A percentile compares a stretch with the other conserved stretches of the same genome.
Evolutionary conservation across 495 filamentous ascomycete genomes (phyloP).

Genomic region (Trichoderma gamsii): DNA sequence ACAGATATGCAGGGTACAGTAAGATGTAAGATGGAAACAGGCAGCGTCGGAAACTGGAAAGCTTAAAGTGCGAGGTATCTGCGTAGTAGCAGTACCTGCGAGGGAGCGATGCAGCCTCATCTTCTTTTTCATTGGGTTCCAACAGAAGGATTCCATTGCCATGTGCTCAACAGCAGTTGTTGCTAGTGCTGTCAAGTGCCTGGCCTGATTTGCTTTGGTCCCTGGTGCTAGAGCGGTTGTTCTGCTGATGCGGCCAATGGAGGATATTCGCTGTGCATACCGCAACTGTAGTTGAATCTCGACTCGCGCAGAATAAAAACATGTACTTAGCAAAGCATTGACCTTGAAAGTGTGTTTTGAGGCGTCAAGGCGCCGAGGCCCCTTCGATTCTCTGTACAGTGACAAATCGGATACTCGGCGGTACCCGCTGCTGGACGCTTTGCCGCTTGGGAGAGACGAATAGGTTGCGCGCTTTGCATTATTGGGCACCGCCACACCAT

Average conservation of each 20-base stretch:
- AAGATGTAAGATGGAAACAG: not conserved
- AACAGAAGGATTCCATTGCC: not conserved
- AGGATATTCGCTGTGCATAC: not conserved
- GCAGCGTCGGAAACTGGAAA: slow-evolving; percentile 1
- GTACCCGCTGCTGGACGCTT: slow-evolving; percentile 1
- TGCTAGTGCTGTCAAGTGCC: not conserved
- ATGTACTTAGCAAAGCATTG: not conserved
- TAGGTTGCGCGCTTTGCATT: not conserved
- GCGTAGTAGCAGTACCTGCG: not conserved
- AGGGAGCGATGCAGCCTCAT: not conserved
- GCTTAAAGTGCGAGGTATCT: not conserved
- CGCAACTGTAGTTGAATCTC: not conserved
- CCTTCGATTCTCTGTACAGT: not conserved
- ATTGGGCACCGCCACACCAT: slow-evolving; percentile 14
- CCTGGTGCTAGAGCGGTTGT: not conserved
- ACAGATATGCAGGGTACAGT: not conserved
- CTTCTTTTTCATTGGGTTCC: not conserved
- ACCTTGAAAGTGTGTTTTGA: too few species aligned
- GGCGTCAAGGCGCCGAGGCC: not conserved
- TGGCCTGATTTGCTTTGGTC: not conserved
- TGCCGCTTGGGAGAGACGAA: not conserved
- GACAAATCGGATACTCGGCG: not conserved
- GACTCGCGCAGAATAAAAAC: not conserved
- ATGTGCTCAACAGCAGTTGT: not conserved
- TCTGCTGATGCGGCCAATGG: not conserved